Evolutionary conservation across 768 basidiomycete species (phyloP), one percentile per base, ranked within the genome.

Genomic region (Trametes cingulata): DNA sequence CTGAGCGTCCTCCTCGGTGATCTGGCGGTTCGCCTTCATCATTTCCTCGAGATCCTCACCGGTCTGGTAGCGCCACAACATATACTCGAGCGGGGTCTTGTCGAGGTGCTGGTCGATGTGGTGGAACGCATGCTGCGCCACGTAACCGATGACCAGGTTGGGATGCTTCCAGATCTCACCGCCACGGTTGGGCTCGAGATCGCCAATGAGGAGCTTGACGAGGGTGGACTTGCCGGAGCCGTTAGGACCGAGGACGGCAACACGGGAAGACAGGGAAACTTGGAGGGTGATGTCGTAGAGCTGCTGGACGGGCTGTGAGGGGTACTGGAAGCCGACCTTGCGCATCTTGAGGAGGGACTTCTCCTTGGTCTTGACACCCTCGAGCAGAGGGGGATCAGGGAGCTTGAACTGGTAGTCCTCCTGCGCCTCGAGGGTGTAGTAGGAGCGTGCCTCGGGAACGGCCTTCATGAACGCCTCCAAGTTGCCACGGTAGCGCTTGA

Each of bases 311-410:
- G 86, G 70, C 69, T 90, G 85, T 27, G 85, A 83, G 48, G 93
- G 92, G 79, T 98, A 98, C 78, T 97, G 94, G 91, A 93, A 98
- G 69, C 90, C 91, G 70, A 96, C 95, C 74, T 91, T 90, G 76
- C 95, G 91, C 94, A 98, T 96, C 85, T 98, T 98, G 65, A 97
- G 77, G 68, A 98, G 80, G 62, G 85, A 86, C 86, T 96, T 98
- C 80, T 98, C 95, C 85, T 98, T 98, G 72, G 95, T 98, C 90
- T 98, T 98, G 80, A 98, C 95, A 90, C 95, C 95, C 66, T 98
- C 95, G 63, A 98, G 90, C 65, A 98, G 87, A 72, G 95, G 95
- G 54, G 95, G 95, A 72, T 93, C 89, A 58, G 95, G 95, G 68
- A 98, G 87, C 86, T 94, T 95, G 88, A 97, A 98, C 80, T 86